Evolutionary conservation across 2,329 filamentous ascomycete genomes (phyloP), one percentile per base, ranked within the genome.

Genomic region (Sporothrix dimorphospora): DNA sequence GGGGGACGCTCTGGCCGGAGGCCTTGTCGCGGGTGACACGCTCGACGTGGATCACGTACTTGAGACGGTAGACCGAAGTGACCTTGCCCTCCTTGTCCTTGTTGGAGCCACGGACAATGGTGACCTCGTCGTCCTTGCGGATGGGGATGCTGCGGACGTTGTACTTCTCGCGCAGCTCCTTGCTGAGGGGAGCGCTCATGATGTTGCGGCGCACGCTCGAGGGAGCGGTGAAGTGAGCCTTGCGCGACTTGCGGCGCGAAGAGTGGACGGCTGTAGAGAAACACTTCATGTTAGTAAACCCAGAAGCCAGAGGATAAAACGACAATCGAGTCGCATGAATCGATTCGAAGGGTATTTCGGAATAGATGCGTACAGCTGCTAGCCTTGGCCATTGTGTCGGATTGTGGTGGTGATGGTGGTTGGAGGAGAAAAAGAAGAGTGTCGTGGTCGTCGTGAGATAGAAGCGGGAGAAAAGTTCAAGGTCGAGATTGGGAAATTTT

Each of bases 31-130:
- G 94, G 85, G 91, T 91, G 83, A 99, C 91, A 81, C 95, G 94
- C 90, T 98, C 95, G 84, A 99, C 85, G 91, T 98, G 95, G 83
- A 99, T 91, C 82, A 94, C 89, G 87, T 96, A 99, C 87, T 98
- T 98, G 82, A 97, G 92, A 85, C 94, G 94, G 92, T 97, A 99
- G 84, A 98, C 95, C 81, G 93, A 94, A 81, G 91, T 94, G 86
- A 99, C 89, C 89, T 98, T 98, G 88, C 96, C 96, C 89, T 98
- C 95, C 81, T 94, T 94, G 83, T 95, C 96, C 90, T 98, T 98
- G 90, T 97, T 92, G 86, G 88, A 87, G 81, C 96, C 96, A 79
- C 96, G 94, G 83, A 95, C 91, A 81, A 99, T 92, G 82, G 88
- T 88, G 83, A 98, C 94, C 87, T 97, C 94, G 86, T 97, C 93